A percentile compares a stretch with the other conserved stretches of the same genome.
phyloP scores from a whole-genome alignment of 192 early-diverging fungal genomes.

The Backusella sp. region DNA sequence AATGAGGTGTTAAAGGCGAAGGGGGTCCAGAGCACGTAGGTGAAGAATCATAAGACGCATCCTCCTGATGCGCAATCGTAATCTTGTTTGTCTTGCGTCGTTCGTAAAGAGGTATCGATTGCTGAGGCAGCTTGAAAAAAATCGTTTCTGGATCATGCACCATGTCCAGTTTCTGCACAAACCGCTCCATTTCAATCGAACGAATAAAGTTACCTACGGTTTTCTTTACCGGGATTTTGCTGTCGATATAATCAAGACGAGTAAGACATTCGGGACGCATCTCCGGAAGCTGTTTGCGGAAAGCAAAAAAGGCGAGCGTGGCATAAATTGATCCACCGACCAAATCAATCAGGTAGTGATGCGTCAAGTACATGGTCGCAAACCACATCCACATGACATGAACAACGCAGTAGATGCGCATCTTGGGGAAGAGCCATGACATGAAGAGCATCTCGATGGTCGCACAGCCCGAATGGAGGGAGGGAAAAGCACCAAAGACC shows the following conservation, averaged over 20 bases:
- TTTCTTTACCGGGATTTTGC: slow-evolving; percentile 3
- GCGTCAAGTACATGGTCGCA: slow-evolving; percentile 75
- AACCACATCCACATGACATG: slow-evolving; percentile 79
- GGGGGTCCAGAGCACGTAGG: slow-evolving; percentile 17
- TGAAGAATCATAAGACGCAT: neutral
- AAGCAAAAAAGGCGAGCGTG: slow-evolving; percentile 51
- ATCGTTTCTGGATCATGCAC: neutral
- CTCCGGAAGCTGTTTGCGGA: slow-evolving; percentile 44
- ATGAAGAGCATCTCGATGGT: slow-evolving; percentile 62
- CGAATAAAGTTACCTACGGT: slow-evolving; percentile 10
- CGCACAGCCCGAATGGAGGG: slow-evolving; percentile 71
- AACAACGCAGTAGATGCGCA: slow-evolving; percentile 40
- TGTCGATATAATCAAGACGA: slow-evolving; percentile 37
- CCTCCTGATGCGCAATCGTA: neutral
- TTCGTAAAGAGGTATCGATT: neutral
- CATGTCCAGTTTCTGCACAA: neutral
- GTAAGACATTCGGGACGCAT: slow-evolving; percentile 26
- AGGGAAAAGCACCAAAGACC: slow-evolving; percentile 77
- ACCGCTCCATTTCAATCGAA: slow-evolving; percentile 15
- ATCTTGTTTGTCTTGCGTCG: neutral
- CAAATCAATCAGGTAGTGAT: slow-evolving; percentile 74
- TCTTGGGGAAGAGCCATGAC: slow-evolving; percentile 43
- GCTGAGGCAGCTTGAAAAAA: neutral
- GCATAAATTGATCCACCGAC: slow-evolving; percentile 67
- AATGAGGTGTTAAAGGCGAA: slow-evolving; percentile 17